Evolutionary conservation across 1,139 yeast species (phyloP).

Genomic region (Scheffersomyces quercinus): DNA sequence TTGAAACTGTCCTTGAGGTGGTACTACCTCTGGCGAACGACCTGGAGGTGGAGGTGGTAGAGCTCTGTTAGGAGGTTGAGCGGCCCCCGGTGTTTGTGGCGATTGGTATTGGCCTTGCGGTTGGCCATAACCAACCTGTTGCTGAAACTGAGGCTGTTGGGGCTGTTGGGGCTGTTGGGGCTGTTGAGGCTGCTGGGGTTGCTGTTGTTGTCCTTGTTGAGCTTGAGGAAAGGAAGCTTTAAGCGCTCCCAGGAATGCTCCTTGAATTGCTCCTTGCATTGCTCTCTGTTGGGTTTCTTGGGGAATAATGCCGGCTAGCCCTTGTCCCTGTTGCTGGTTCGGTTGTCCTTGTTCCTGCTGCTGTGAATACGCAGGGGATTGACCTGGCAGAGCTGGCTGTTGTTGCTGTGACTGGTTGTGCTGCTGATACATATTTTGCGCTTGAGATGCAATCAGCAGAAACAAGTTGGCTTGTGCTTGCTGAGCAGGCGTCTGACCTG

Average conservation of each 20-base stretch:
- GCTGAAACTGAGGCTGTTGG: neutral
- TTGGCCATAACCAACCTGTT: neutral
- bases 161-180: neutral
- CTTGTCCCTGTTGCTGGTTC: neutral
- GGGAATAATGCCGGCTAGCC: neutral
- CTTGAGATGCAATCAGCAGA: neutral
- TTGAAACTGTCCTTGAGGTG: neutral
- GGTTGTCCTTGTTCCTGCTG: neutral
- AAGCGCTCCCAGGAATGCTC: too few species aligned
- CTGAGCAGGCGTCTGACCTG: neutral
- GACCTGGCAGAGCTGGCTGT: neutral
- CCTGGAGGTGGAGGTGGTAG: conserved; percentile 5
- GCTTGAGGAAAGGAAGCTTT: conserved; percentile 1
- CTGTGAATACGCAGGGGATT: neutral
- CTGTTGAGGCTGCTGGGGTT: neutral
- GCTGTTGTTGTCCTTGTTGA: conserved; percentile 9
- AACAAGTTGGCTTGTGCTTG: too few species aligned
- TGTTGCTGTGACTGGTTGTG: neutral
- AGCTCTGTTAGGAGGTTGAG: conserved; percentile 3
- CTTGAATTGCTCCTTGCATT: too few species aligned
- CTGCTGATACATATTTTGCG: neutral
- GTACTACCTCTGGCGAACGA: neutral
- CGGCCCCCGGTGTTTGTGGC: conserved; percentile 1
- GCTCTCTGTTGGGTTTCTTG: conserved; percentile 4
- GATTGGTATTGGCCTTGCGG: conserved; percentile 5